These are phyloP conservation scores for Diplodia corticola DNA, from an alignment of 2,329 filamentous ascomycete species.

Conservation along the genomic window DNA sequence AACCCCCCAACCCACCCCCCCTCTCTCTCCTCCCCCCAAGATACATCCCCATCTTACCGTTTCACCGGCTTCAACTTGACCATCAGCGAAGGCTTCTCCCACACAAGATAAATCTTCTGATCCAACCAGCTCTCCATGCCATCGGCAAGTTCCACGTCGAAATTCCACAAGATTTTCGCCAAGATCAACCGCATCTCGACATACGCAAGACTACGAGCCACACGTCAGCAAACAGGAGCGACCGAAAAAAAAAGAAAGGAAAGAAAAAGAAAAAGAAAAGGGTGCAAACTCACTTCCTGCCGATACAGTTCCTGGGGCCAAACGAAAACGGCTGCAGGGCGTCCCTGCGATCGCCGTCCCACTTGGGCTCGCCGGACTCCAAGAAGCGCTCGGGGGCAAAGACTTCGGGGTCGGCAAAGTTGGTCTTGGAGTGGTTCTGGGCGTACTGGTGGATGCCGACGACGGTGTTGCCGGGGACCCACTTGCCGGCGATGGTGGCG, in stretches of 20 bases:
- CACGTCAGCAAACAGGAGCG: background rate
- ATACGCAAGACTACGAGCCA: slow-evolving; percentile 34
- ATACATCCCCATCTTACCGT: background rate
- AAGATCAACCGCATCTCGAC: slow-evolving; percentile 47
- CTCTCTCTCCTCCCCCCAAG: too few relatives aligned
- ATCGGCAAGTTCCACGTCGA: slow-evolving; percentile 39
- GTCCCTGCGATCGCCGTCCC: slow-evolving; percentile 33
- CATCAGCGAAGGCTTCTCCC: slow-evolving; percentile 39
- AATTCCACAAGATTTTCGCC: slow-evolving; percentile 39
- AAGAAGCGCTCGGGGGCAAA: slow-evolving; percentile 48
- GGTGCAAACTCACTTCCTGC: slow-evolving; percentile 39
- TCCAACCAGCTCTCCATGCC: slow-evolving; percentile 34
- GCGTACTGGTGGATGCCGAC: slow-evolving; percentile 25
- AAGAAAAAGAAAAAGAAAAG: too few relatives aligned
- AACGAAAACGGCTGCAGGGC: slow-evolving; percentile 47
- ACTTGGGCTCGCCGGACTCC: slow-evolving; percentile 29
- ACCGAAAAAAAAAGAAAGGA: background rate
- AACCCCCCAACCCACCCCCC: too few relatives aligned
- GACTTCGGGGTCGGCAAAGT: slow-evolving; percentile 39
- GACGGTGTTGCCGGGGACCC: slow-evolving; percentile 35
- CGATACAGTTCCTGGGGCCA: slow-evolving; percentile 43
- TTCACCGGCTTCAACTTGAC: slow-evolving; percentile 27
- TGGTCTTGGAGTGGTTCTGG: slow-evolving; percentile 23
- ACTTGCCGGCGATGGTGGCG: slow-evolving; percentile 38
- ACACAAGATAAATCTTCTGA: slow-evolving; percentile 39